Evolutionary conservation across 495 filamentous ascomycete species (phyloP).

Genomic region (Aspergillus baeticus): DNA sequence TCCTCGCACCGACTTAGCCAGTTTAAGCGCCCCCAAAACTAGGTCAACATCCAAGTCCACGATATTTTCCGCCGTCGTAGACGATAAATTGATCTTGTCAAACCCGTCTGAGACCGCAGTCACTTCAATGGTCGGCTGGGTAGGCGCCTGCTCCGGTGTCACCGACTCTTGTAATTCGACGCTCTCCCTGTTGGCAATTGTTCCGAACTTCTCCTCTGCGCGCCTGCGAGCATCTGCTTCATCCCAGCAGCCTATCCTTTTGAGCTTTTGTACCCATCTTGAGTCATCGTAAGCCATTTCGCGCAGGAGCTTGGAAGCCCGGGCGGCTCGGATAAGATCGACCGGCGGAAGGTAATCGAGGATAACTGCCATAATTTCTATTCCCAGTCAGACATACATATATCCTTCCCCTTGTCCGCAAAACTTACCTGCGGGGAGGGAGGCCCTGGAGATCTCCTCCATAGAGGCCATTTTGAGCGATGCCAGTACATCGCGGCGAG

Average conservation of each 20-base stretch:
- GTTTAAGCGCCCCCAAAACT: slow-evolving; percentile 63
- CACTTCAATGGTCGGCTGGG: slow-evolving; percentile 19
- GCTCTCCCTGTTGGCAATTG: slow-evolving; percentile 60
- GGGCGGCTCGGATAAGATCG: slow-evolving; percentile 84
- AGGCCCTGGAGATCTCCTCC: slow-evolving; percentile 71
- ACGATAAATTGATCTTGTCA: slow-evolving; percentile 58
- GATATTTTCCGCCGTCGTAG: slow-evolving; percentile 18
- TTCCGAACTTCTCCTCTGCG: slow-evolving; percentile 70
- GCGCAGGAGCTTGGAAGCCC: slow-evolving; percentile 80
- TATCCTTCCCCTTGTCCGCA: background rate
- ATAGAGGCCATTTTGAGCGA: slow-evolving; percentile 72
- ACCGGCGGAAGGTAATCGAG: slow-evolving; percentile 83
- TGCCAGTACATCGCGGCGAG: slow-evolving; percentile 62
- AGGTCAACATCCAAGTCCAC: slow-evolving; percentile 34
- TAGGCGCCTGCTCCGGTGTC: slow-evolving; percentile 19
- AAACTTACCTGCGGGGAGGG: slow-evolving; percentile 72
- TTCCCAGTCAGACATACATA: background rate
- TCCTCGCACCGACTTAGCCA: slow-evolving; percentile 76
- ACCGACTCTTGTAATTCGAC: slow-evolving; percentile 49
- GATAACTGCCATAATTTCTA: slow-evolving; percentile 86
- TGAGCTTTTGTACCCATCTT: slow-evolving; percentile 83
- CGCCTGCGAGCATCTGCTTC: slow-evolving; percentile 79
- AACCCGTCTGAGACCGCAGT: slow-evolving; percentile 60
- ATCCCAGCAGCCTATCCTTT: slow-evolving; percentile 88
- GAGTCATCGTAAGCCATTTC: slow-evolving; percentile 99